Evolutionary conservation across 768 basidiomycete genomes (phyloP), one percentile per base, ranked within the genome.

Genomic region (Podaxis sp.): DNA sequence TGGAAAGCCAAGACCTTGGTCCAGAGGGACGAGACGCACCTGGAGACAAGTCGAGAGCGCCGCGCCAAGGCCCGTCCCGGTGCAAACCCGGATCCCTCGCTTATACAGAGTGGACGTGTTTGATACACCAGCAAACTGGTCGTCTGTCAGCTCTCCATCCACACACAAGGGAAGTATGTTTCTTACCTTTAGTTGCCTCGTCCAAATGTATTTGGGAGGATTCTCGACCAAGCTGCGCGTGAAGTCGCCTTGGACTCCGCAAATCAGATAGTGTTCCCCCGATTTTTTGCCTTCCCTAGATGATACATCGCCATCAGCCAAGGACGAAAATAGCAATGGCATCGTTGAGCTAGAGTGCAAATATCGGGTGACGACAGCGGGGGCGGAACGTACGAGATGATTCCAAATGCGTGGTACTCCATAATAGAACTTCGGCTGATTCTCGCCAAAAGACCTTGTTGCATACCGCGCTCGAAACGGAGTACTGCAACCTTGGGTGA

Each of bases 321-420:
- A 48, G 8, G 13, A 33, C 44, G 33, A 57, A 49, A 57, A 48
- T 46, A 57, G 61, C 39, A 22, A 54, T 30, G 59, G n/a, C 30
- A n/a, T 30, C 33, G 26, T 42, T 54, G 26, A 54, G 65, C 33
- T 38, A 52, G 33, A 30, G 48, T 15, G 39, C 28, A 28, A 15
- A 9, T 15, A 26, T 39, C 13, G 55, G 59, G 24, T n/a, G 33
- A 11, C 19, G 15, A 36, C 36, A 46, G 33, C 13, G 30, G 36
- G 40, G 48, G 53, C 12, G 24, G 57, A 8, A 57, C 87, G 24
- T 73, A 91, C 89, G 89, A 91, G 69, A 93, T 86, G 70, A 89
- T 87, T 63, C 92, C 92, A 68, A 93, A 93, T 13, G 90, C 90
- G 71, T 93, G 92, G 73, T 92, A 93, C 74, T 93, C 92, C 84